phyloP scores from a whole-genome alignment of 768 basidiomycete species.

The Tylopilus subfusipes region DNA sequence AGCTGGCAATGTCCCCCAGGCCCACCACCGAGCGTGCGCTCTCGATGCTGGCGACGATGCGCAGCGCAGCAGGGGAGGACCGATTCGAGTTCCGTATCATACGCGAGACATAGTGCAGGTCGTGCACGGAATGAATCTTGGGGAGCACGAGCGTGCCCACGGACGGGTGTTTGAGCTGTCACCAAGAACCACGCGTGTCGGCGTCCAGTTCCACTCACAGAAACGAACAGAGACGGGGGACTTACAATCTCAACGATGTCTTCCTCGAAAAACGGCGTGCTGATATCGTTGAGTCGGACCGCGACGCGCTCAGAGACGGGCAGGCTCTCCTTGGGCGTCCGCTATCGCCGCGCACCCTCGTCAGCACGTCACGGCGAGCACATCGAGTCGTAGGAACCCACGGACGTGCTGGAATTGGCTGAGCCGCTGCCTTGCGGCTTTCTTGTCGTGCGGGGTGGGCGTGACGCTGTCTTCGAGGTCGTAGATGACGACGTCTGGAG shows the following conservation, averaged over 20 bases:
- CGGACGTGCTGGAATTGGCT: slow-evolving; percentile 54
- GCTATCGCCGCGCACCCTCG: slow-evolving; percentile 16
- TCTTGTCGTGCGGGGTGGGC: slow-evolving; percentile 54
- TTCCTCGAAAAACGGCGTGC: slow-evolving; percentile 60
- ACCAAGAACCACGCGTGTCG: slow-evolving; percentile 1
- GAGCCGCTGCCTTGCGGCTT: slow-evolving; percentile 53
- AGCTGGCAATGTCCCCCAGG: slow-evolving; percentile 65
- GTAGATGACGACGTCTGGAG: slow-evolving; percentile 77
- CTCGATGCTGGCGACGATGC: slow-evolving; percentile 80
- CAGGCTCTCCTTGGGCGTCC: slow-evolving; percentile 31
- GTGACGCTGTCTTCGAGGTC: slow-evolving; percentile 88
- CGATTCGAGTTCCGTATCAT: slow-evolving; percentile 17
- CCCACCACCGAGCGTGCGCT: slow-evolving; percentile 71
- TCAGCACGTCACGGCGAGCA: slow-evolving; percentile 7
- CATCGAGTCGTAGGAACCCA: slow-evolving; percentile 1
- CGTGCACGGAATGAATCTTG: slow-evolving; percentile 70
- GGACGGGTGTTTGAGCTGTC: slow-evolving; percentile 42
- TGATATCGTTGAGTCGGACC: slow-evolving; percentile 66
- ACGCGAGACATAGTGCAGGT: slow-evolving; percentile 60
- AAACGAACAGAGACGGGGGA: slow-evolving; percentile 3
- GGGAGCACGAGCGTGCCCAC: slow-evolving; percentile 77
- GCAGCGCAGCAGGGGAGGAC: slow-evolving; percentile 38
- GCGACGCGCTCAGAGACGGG: slow-evolving; percentile 54
- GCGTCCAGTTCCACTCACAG: neutral
- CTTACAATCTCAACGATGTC: slow-evolving; percentile 62